Percentiles rank a stretch among this genome's conserved stretches.
Conservation (phyloP, 805 yeast genomes). For the Schwanniomyces polymorphus region DNA sequence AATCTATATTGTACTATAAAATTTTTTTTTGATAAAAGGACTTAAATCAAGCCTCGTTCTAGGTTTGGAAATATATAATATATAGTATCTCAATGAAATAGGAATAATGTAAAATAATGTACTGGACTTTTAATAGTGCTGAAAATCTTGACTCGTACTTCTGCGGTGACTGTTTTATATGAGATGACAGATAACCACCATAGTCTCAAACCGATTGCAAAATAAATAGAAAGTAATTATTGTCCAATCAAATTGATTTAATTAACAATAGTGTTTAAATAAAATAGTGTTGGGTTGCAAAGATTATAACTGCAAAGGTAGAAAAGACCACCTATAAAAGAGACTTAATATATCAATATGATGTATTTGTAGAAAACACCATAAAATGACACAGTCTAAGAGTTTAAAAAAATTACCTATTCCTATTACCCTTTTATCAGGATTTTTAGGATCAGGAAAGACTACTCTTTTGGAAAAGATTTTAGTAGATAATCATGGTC, state of each 20-base stretch:
- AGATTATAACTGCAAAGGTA: neutral
- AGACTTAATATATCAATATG: neutral
- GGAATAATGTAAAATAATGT: too few species aligned
- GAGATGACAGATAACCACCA: neutral
- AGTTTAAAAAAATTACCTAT: slow-evolving; percentile 22
- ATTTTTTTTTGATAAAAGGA: too few species aligned
- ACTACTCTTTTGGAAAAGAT: slow-evolving; percentile 47
- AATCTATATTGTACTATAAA: too few species aligned
- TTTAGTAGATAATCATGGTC: slow-evolving; percentile 38
- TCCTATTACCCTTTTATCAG: slow-evolving; percentile 48
- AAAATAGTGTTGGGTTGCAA: neutral
- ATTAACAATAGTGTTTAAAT: neutral
- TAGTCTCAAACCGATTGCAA: neutral
- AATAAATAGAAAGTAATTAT: neutral
- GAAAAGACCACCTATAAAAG: neutral
- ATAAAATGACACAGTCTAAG: neutral
- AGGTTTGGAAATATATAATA: too few species aligned
- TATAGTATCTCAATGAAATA: too few species aligned
- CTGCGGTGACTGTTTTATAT: too few species aligned
- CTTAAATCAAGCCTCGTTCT: too few species aligned
- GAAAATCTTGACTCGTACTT: too few species aligned
- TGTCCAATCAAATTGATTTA: neutral
- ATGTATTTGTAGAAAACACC: neutral
- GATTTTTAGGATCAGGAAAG: slow-evolving; percentile 48
- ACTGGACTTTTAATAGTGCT: too few species aligned